A percentile compares a stretch with the other conserved stretches of the same genome.
phyloP scores from a whole-genome alignment of 2,329 filamentous ascomycete genomes.

The Epicoccum sorghinum region DNA sequence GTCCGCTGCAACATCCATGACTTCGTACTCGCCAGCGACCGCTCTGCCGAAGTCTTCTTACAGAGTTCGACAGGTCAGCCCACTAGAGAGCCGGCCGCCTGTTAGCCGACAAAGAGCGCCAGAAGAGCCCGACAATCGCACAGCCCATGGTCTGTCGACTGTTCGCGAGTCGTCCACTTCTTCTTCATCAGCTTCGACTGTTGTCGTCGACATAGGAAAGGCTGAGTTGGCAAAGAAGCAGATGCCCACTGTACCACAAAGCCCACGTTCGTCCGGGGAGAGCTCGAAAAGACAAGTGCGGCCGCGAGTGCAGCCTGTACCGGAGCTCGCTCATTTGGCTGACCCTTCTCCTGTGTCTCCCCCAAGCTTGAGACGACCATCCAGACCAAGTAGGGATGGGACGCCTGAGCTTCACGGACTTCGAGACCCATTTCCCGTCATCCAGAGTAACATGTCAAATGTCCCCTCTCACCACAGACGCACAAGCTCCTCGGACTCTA shows the following conservation, averaged over 20 bases:
- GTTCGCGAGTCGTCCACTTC: slow-evolving; percentile 74
- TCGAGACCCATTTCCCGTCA: slow-evolving; percentile 58
- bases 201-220: slow-evolving; percentile 60
- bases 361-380: slow-evolving; percentile 53
- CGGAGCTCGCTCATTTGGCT: slow-evolving; percentile 62
- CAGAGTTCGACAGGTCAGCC: slow-evolving; percentile 63
- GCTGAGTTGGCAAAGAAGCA: slow-evolving; percentile 43
- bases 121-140: slow-evolving; percentile 54
- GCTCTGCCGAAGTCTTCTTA: slow-evolving; percentile 53
- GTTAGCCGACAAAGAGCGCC: slow-evolving; percentile 64
- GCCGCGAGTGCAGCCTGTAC: slow-evolving; percentile 39
- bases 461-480: slow-evolving; percentile 58
- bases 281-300: slow-evolving; percentile 12
- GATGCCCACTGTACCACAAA: slow-evolving; percentile 56
- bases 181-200: slow-evolving; percentile 74
- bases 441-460: slow-evolving; percentile 61
- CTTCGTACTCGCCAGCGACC: slow-evolving; percentile 73
- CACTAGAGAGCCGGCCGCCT: slow-evolving; percentile 63
- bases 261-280: slow-evolving; percentile 48
- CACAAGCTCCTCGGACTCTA: slow-evolving; percentile 55
- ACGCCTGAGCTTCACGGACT: slow-evolving; percentile 52
- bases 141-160: slow-evolving; percentile 65
- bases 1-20: slow-evolving; percentile 79
- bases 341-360: slow-evolving; percentile 61
- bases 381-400: slow-evolving; percentile 54